These are phyloP conservation scores for Peronospora farinosa DNA, from an alignment of 352 stramenopile genomes.

Conservation along the genomic window DNA sequence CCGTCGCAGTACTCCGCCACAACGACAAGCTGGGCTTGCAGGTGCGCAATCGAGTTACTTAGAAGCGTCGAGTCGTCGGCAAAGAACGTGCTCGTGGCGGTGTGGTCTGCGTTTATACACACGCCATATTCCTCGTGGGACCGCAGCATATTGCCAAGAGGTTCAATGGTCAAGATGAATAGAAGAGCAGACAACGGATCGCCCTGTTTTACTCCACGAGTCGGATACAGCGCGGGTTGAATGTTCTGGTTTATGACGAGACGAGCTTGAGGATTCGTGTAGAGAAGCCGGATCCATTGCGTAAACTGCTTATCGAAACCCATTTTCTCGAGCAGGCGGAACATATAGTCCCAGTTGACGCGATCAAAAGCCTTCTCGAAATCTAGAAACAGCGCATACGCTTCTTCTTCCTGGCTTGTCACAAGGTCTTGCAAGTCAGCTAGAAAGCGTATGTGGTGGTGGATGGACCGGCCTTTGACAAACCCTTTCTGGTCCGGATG, in stretches of 20 bases:
- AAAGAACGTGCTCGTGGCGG: conserved; percentile 2
- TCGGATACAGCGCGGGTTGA: neutral
- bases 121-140: neutral
- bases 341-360: neutral
- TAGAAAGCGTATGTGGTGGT: neutral
- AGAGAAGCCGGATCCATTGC: neutral
- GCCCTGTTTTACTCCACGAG: neutral
- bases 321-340: neutral
- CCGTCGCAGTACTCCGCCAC: neutral
- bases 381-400: neutral
- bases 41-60: neutral
- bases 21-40: neutral
- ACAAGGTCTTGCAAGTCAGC: neutral
- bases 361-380: neutral
- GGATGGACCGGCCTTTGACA: neutral
- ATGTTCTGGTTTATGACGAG: neutral
- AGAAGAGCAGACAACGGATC: neutral
- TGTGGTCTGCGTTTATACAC: neutral
- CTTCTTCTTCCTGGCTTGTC: neutral
- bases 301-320: neutral
- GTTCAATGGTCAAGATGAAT: neutral
- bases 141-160: neutral
- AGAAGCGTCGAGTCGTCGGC: conserved; percentile 4
- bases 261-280: neutral
- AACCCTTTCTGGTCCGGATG: neutral